Base-by-base conservation (phyloP, 2,329 filamentous ascomycete genomes). In the Monosporascus sp. region DNA sequence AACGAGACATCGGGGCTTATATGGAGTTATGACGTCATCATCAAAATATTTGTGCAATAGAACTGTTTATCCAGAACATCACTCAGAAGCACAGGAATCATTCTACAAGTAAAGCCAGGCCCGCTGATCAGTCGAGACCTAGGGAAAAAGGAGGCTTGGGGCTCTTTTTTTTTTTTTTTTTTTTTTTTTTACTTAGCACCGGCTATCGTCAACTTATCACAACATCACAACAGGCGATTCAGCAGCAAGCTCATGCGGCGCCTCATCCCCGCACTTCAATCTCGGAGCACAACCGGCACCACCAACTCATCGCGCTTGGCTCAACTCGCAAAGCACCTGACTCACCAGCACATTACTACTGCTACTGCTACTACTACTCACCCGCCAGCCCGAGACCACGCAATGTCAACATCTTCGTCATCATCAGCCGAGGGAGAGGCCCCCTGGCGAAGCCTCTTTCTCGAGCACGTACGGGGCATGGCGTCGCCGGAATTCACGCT, bases 381-480 rank as follows among this genome's bases (percentile, higher is more conserved):
- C 24, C 17, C 49, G 34, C 7, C 36, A 17, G 40, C 11, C 22
- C 37, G n/a, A 49, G 22, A 37, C 24, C 56, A 59, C 49, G 46
- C 60, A 44, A 61, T 34, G 24, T 20, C 56, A 5, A 57, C 56
- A 20, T 48, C 64, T 31, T 51, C 64, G n/a, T 46, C 57, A 11
- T 26, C 62, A 17, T 47, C 64, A 38, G 64, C 75, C 1, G 20
- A 26, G 20, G 41, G 14, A 24, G 41, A 26, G 14, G 78, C 81
- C 43, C 80, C 81, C 9, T 84, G 81, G 81, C 78, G 79, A 52
- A 64, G 70, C 55, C 61, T 69, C 40, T 81, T 84, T 66, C 63
- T 81, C 49, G 67, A 76, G n/a, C 79, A 84, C 61, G 56, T 83
- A 45, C 57, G 71, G 48, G 63, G 67, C 49, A 77, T 82, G 73